Percentiles rank a stretch among this genome's conserved stretches.
Evolutionary conservation across 805 yeast genomes (phyloP).

Genomic region (Saccharomycopsis sp.): DNA sequence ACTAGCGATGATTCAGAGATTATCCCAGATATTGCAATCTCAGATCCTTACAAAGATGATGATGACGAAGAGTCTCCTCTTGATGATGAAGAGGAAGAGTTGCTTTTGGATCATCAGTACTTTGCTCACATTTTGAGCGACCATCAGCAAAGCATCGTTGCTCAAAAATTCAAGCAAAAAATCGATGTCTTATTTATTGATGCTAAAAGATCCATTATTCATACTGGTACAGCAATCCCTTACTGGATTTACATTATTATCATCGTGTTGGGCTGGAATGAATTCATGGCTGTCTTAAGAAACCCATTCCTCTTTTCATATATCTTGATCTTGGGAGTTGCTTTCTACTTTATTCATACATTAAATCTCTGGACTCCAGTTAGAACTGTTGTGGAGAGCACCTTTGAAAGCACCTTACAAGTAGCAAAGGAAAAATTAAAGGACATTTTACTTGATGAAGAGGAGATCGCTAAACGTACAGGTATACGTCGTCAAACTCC

Average conservation of each 20-base stretch:
- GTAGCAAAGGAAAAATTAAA: slow-evolving; percentile 39
- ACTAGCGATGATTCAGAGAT: slow-evolving; percentile 47
- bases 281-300: slow-evolving; percentile 78
- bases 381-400: slow-evolving; percentile 47
- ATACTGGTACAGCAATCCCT: slow-evolving; percentile 75
- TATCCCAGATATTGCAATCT: slow-evolving; percentile 49
- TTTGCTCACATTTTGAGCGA: slow-evolving; percentile 40
- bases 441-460: slow-evolving; percentile 17
- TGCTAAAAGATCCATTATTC: slow-evolving; percentile 80
- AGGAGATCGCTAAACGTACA: background rate
- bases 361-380: slow-evolving; percentile 77
- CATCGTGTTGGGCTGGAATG: slow-evolving; percentile 88
- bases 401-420: slow-evolving; percentile 47
- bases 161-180: slow-evolving; percentile 59
- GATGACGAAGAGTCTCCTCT: slow-evolving; percentile 37
- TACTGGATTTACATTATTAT: slow-evolving; percentile 70
- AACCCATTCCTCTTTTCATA: slow-evolving; percentile 78
- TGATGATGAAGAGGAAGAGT: slow-evolving; percentile 22
- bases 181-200: slow-evolving; percentile 77
- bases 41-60: slow-evolving; percentile 30
- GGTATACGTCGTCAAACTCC: background rate
- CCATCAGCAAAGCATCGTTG: slow-evolving; percentile 49
- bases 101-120: slow-evolving; percentile 24
- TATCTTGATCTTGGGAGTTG: slow-evolving; percentile 50
- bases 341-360: slow-evolving; percentile 58